These are phyloP conservation scores for Xylariaceae sp. DNA, from an alignment of 2,329 filamentous ascomycete species.

Conservation along the genomic window DNA sequence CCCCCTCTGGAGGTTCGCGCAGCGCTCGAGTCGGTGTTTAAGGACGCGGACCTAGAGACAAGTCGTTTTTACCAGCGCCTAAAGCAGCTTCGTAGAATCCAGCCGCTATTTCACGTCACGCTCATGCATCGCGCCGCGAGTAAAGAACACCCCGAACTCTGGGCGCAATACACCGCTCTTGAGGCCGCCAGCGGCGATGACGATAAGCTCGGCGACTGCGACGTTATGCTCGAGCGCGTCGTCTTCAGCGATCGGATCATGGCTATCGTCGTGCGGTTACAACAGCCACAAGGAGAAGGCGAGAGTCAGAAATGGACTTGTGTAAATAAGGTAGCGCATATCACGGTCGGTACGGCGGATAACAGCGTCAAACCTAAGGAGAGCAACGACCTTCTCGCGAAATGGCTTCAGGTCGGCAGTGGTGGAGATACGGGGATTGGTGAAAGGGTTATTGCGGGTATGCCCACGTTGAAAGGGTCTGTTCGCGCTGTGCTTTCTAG, in stretches of 20 bases:
- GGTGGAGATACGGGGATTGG: constrained; percentile 41
- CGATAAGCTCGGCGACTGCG: constrained; percentile 58
- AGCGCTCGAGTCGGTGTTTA: constrained; percentile 69
- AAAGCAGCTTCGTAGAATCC: constrained; percentile 68
- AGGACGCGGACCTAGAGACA: constrained; percentile 45
- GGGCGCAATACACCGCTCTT: constrained; percentile 67
- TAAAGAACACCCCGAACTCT: constrained; percentile 62
- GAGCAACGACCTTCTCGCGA: constrained; percentile 77
- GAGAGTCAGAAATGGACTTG: too few species aligned
- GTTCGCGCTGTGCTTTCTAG: constrained; percentile 48
- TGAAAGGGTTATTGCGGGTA: constrained; percentile 48
- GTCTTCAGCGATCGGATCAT: constrained; percentile 86
- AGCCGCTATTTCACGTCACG: constrained; percentile 88
- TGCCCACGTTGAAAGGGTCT: constrained; percentile 44
- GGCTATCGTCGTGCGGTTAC: constrained; percentile 79
- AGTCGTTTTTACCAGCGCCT: constrained; percentile 73
- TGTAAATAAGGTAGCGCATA: constrained; percentile 74
- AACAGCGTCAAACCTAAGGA: constrained; percentile 81
- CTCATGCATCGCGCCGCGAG: constrained; percentile 75
- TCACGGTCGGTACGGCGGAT: constrained; percentile 82
- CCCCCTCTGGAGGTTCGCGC: constrained; percentile 39
- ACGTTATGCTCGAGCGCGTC: constrained; percentile 63
- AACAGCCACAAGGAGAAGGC: constrained; percentile 48
- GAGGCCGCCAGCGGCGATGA: constrained; percentile 36
- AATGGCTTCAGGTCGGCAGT: constrained; percentile 63